phyloP scores from a whole-genome alignment of 257 asterid genomes.

The Solanum appendiculatum region DNA sequence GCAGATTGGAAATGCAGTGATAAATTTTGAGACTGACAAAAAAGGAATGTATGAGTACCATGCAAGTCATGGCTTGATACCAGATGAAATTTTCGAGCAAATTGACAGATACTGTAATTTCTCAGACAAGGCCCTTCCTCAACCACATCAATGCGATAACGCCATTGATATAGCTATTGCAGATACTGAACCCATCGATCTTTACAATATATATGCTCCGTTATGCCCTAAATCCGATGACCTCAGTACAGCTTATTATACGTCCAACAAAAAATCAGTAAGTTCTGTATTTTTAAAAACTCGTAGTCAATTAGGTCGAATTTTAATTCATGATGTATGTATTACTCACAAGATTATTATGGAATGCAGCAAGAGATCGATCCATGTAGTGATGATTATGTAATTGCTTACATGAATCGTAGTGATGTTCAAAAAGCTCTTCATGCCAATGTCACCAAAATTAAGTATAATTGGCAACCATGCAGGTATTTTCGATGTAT shows the following conservation, averaged over 20 bases:
- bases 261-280: background rate
- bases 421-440: constrained; percentile 35
- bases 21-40: constrained; percentile 13
- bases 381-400: constrained; percentile 31
- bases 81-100: constrained; percentile 19
- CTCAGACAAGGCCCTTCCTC: constrained; percentile 2
- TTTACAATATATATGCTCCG: constrained; percentile 28
- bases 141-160: background rate
- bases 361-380: constrained; percentile 4
- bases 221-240: background rate
- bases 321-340: background rate
- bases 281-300: background rate
- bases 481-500: constrained; percentile 20
- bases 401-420: constrained; percentile 17
- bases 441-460: constrained; percentile 28
- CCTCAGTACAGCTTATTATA: background rate
- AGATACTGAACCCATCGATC: constrained; percentile 3
- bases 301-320: background rate
- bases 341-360: background rate
- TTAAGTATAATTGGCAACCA: constrained; percentile 18
- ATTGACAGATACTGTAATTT: constrained; percentile 20
- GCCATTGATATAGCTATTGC: background rate
- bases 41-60: constrained; percentile 20
- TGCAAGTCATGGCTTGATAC: constrained; percentile 26
- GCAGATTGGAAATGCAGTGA: constrained; percentile 39